Conservation (phyloP, 139 green algal species). For the Coelastrella sp. region DNA sequence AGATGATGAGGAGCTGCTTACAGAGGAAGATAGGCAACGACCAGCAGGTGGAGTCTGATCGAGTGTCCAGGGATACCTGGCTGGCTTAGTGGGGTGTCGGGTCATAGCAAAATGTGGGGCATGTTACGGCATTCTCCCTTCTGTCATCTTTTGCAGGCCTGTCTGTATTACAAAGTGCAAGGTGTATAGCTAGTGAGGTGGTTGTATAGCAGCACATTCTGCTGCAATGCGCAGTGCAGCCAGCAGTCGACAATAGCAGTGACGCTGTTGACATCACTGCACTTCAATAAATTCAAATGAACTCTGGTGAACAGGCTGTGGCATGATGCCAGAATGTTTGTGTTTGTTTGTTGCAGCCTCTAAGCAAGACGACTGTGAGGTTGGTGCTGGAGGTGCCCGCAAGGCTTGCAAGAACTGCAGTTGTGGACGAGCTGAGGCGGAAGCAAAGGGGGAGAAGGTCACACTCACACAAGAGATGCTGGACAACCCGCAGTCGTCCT, state of each 20-base stretch:
- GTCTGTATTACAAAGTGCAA: background rate
- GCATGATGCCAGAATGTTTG: background rate
- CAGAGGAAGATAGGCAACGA: slow-evolving; percentile 85
- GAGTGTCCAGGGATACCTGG: background rate
- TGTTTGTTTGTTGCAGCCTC: background rate
- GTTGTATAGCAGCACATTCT: no score
- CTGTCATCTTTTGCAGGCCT: no score
- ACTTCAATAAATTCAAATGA: no score
- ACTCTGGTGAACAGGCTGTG: no score
- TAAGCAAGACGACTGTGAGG: slow-evolving; percentile 71
- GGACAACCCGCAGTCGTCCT: slow-evolving; percentile 90
- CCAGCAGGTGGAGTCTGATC: slow-evolving; percentile 39
- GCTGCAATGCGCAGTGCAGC: no score
- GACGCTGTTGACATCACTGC: no score
- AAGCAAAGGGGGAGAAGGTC: slow-evolving; percentile 65
- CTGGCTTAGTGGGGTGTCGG: background rate
- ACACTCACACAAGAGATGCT: slow-evolving; percentile 92
- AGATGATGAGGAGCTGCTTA: slow-evolving; percentile 95
- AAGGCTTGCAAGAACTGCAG: slow-evolving; percentile 99
- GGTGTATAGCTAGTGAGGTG: no score
- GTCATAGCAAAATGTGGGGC: no score
- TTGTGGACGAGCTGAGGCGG: slow-evolving; percentile 92
- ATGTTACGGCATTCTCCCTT: no score
- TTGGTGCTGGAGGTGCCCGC: slow-evolving; percentile 56
- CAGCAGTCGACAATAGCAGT: no score